Percentiles rank a stretch among this genome's conserved stretches.
Conservation (phyloP, 352 stramenopile genomes). For the Globisporangium splendens region DNA sequence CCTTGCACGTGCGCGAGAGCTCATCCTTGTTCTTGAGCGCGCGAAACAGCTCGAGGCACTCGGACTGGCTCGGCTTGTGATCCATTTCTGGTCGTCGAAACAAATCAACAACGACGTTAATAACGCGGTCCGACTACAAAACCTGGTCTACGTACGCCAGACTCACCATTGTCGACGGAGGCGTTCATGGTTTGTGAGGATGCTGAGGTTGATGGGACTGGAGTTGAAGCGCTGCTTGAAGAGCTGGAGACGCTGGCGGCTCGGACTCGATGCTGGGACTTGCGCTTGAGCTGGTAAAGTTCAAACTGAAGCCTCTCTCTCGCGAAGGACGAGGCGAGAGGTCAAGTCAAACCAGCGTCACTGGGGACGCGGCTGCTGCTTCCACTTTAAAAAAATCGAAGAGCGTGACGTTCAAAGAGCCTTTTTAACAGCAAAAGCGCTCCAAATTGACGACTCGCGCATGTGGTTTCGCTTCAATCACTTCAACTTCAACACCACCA, state of each 20-base stretch:
- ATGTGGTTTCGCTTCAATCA: too few species aligned
- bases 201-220: background rate
- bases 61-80: slow-evolving; percentile 26
- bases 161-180: slow-evolving; percentile 36
- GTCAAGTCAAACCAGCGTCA: too few species aligned
- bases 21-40: slow-evolving; percentile 81
- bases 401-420: too few species aligned
- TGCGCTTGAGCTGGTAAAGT: slow-evolving; percentile 13
- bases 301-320: slow-evolving; percentile 10
- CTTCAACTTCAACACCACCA: slow-evolving; percentile 12
- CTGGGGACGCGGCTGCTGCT: too few species aligned
- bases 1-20: slow-evolving; percentile 61
- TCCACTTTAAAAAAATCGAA: background rate
- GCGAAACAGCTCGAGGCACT: slow-evolving; percentile 75
- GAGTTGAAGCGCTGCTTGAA: too few species aligned
- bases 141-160: background rate
- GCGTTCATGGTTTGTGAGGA: slow-evolving; percentile 18
- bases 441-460: too few species aligned
- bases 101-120: too few species aligned
- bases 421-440: too few species aligned
- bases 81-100: slow-evolving; percentile 22
- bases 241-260: too few species aligned
- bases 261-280: slow-evolving; percentile 1
- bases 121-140: too few species aligned
- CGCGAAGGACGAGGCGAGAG: too few species aligned